These are phyloP conservation scores for Backusella circina DNA, from an alignment of 192 early-diverging fungal species.

Conservation along the genomic window DNA sequence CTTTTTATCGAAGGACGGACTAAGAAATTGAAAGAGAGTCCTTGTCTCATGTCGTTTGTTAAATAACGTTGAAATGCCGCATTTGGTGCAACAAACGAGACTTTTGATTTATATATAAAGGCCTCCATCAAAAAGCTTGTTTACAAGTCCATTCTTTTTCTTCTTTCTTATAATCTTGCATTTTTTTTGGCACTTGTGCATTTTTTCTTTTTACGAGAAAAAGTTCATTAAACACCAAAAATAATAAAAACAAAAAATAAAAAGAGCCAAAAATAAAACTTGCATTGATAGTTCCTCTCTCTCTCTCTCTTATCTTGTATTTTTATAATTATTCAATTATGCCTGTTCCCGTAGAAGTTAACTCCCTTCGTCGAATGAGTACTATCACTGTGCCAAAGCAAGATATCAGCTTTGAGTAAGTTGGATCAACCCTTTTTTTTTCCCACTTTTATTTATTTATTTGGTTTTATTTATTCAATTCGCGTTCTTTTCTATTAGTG, in stretches of 20 bases:
- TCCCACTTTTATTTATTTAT: neutral
- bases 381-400: conserved; percentile 29
- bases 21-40: neutral
- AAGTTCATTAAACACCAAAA: neutral
- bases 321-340: conserved; percentile 16
- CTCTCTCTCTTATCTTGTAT: neutral
- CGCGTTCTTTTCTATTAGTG: conserved; percentile 9
- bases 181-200: conserved; percentile 2
- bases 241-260: neutral
- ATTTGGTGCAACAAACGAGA: conserved; percentile 5
- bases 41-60: conserved; percentile 12
- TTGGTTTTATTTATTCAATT: neutral
- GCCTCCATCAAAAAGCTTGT: neutral
- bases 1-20: neutral
- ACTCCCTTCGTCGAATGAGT: conserved; percentile 26
- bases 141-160: neutral
- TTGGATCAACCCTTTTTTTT: neutral
- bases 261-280: neutral
- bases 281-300: conserved; percentile 5
- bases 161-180: neutral
- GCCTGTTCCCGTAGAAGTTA: conserved; percentile 33
- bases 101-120: conserved; percentile 1
- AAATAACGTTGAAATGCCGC: neutral
- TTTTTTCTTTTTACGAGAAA: neutral
- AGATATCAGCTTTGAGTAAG: conserved; percentile 39